Base-by-base conservation (phyloP, 176 grass and related monocot genomes). In the Rhipidocladum racemiflorum region DNA sequence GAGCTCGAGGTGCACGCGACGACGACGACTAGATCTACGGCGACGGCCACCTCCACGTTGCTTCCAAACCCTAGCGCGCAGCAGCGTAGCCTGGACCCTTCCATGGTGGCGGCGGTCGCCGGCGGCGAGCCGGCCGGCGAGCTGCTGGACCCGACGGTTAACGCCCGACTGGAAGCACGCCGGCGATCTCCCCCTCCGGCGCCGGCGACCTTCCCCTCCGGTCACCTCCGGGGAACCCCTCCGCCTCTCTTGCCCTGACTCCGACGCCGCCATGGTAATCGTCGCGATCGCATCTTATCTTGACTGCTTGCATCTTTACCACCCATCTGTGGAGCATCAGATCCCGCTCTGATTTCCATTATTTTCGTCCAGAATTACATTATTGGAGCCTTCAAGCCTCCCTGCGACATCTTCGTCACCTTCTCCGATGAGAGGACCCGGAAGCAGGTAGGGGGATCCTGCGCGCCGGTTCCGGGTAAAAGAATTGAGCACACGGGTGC, bases 401-500 rank as follows among this genome's bases (percentile, higher is more conserved):
- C 92, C 42, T 97, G 95, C 81, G 87, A 92, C 77, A 87, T 92
- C 80, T 85, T 88, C 38, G 84, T 97, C 64, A 91, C 92, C 40
- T 94, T 97, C 71, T 72, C 88, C 62, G 95, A 97, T 69, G 95
- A 91, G 54, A 92, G 82, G 78, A 86, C 64, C 74, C 72, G 95
- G 75, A 92, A 97, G 80, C 92, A 94, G 90, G 92, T 97, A 78
- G n/a, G n/a, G n/a, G 51, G 7, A 55, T 10, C 27, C 80, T 40
- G 59, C 17, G 2, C 79, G 8, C 95, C 92, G 4, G 40, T 94
- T 50, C 95, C 87, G 15, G 95, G 95, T 61, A 97, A 97, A 97
- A 97, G 88, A 85, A 79, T 94, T 2, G 90, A 97, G 75, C 95
- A 97, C 54, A 92, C 76, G 15, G 95, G 95, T 88, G 84, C 94